These are phyloP conservation scores for Lactarius hatsudake DNA, from an alignment of 768 basidiomycete species.

Conservation along the genomic window DNA sequence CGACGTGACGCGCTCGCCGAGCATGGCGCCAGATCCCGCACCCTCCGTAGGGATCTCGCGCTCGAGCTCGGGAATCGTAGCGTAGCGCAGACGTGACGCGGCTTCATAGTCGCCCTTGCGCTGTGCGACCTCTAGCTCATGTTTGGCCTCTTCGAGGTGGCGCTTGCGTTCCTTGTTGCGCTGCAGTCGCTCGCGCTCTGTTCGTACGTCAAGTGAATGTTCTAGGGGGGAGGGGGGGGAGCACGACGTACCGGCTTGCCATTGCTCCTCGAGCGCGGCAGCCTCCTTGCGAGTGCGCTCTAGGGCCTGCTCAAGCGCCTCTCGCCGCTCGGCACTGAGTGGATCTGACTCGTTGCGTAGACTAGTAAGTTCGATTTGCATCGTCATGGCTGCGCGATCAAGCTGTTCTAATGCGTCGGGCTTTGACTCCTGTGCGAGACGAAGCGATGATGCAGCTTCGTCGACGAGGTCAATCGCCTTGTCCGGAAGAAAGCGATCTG, in stretches of 20 bases:
- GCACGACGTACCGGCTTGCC: slow-evolving; percentile 63
- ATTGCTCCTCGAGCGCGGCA: slow-evolving; percentile 55
- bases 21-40: slow-evolving; percentile 54
- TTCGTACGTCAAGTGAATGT: not conserved
- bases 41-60: slow-evolving; percentile 58
- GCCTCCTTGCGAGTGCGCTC: slow-evolving; percentile 61
- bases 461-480: slow-evolving; percentile 92
- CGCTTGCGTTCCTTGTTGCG: slow-evolving; percentile 61
- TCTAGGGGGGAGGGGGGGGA: not conserved
- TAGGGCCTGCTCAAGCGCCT: slow-evolving; percentile 64
- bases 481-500: slow-evolving; percentile 85
- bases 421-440: slow-evolving; percentile 85
- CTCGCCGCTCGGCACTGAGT: slow-evolving; percentile 72
- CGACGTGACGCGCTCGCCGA: slow-evolving; percentile 86
- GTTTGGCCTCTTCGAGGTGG: slow-evolving; percentile 76
- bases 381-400: slow-evolving; percentile 78
- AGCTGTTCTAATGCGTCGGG: slow-evolving; percentile 81
- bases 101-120: slow-evolving; percentile 83
- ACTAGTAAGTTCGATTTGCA: slow-evolving; percentile 88
- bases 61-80: slow-evolving; percentile 81
- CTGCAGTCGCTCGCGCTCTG: slow-evolving; percentile 67
- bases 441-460: slow-evolving; percentile 84
- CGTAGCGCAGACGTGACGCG: slow-evolving; percentile 80
- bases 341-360: slow-evolving; percentile 86
- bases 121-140: slow-evolving; percentile 85